Evolutionary conservation across 495 filamentous ascomycete genomes (phyloP), one percentile per base, ranked within the genome.

Genomic region (Hypoxylon intermedium): DNA sequence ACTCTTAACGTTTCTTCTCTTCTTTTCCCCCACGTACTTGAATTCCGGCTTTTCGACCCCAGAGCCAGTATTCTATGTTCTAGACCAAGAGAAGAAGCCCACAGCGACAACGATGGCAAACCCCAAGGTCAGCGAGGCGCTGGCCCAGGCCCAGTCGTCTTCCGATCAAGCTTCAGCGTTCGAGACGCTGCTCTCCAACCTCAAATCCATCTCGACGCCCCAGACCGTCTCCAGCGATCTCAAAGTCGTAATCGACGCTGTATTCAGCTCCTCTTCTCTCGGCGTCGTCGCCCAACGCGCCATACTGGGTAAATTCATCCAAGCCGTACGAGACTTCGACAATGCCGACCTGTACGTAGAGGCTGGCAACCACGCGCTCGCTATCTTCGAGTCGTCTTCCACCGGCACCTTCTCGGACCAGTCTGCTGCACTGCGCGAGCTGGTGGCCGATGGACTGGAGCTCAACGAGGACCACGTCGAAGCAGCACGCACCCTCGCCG

Each of bases 361-460:
- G 58, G 85, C 89, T 28, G 90, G 89, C 52, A 80, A 84, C 53
- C 82, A 87, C 64, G 83, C 88, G 21, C 77, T 93, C 31, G 77
- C 80, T 38, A 76, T 85, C 31, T 81, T 96, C 24, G 34, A 37
- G 34, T 50, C 84, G 13, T 58, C 45, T 43, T 33, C 53, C 1
- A 79, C 45, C 78, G 68, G 65, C 11, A 88, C 53, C 3, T 91
- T 89, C 3, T 90, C 90, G 66, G 95, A 98, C 74, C 91, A 97
- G 72, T 85, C 89, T 56, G 90, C 92, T 63, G 82, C 87, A 0
- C 80, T 98, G 46, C 88, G 92, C 42, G 86, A 92, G 64, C 82
- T 91, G 19, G 80, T 96, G 4, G 94, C 95, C 3, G 83, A 89
- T 47, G 90, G 92, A 19, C 87, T 94, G 77, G 91, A 97, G 71